Base-by-base conservation (phyloP, 2,329 filamentous ascomycete genomes). In the Podosphaera fusca region DNA sequence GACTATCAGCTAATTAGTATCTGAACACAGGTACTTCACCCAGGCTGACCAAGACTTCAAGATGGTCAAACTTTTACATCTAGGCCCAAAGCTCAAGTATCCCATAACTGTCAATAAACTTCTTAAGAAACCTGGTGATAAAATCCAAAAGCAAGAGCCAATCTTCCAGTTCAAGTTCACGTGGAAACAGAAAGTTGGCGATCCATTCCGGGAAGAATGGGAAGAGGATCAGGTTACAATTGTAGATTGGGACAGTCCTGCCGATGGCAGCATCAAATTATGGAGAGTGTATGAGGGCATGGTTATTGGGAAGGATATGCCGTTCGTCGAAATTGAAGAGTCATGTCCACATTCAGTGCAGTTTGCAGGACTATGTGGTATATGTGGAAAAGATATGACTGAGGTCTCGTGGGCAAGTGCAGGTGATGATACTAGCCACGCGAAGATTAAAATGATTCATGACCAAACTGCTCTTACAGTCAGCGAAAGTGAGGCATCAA, bases 341-440 rank as follows among this genome's bases (percentile, higher is more conserved):
- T 81, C 85, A 58, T 98, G 92, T 70, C 78, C 84, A 35, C 92
- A 98, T 70, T 85, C 90, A 64, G 77, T 94, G 46, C 90, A 96
- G 69, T 95, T 87, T 67, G 84, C 85, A 58, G 89, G 89, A 50
- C 77, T 98, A 62, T 98, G 92, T 71, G 87, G 82, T 59, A 79
- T 89, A 60, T 98, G 92, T 70, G 92, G 92, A 61, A 87, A 90
- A 70, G 89, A 96, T 70, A 95, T 98, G 88, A 95, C 87, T 57
- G 82, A 87, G 75, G 78, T 82, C 63, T 85, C 82, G 69, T 95
- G 87, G 78, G 87, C 87, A 57, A 87, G 82, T 59, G 83, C 89
- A 61, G 74, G 80, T 53, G 78, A 80, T 63, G 87, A 94, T 68
- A 84, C 85, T 2, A 81, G 85, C 61, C 87, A 90, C 63, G 92